These are phyloP conservation scores for Emergomyces orientalis DNA, from an alignment of 2,329 filamentous ascomycete species.

Conservation along the genomic window DNA sequence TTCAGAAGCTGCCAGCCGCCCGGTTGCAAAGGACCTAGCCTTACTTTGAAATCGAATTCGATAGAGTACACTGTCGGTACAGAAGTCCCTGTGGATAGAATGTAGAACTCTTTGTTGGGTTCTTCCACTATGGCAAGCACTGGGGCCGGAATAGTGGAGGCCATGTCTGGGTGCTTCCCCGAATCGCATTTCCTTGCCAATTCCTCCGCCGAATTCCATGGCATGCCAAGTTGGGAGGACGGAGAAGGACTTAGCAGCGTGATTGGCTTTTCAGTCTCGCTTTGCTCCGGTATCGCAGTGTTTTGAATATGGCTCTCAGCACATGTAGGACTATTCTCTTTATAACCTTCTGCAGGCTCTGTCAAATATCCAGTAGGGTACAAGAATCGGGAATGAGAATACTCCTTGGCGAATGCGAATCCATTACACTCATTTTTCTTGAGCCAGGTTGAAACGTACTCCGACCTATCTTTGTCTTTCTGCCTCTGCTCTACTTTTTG, in stretches of 20 bases:
- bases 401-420: neutral
- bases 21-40: neutral
- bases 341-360: neutral
- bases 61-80: neutral
- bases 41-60: neutral
- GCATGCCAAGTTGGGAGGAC: conserved; percentile 17
- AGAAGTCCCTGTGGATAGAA: neutral
- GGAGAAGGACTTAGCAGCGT: conserved; percentile 17
- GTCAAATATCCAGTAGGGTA: neutral
- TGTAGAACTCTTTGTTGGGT: neutral
- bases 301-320: neutral
- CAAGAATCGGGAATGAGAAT: neutral
- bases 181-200: conserved; percentile 6
- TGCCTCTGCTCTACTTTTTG: neutral
- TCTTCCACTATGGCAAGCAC: neutral
- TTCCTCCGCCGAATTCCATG: conserved; percentile 15
- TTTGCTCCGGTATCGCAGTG: neutral
- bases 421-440: neutral
- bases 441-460: conserved; percentile 2
- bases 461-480: neutral
- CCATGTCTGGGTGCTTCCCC: neutral
- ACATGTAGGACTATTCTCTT: neutral
- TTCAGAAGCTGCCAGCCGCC: conserved; percentile 4
- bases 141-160: neutral
- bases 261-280: conserved; percentile 7